Base-by-base conservation (phyloP, 768 basidiomycete species). In the Kwoniella botswanensis region DNA sequence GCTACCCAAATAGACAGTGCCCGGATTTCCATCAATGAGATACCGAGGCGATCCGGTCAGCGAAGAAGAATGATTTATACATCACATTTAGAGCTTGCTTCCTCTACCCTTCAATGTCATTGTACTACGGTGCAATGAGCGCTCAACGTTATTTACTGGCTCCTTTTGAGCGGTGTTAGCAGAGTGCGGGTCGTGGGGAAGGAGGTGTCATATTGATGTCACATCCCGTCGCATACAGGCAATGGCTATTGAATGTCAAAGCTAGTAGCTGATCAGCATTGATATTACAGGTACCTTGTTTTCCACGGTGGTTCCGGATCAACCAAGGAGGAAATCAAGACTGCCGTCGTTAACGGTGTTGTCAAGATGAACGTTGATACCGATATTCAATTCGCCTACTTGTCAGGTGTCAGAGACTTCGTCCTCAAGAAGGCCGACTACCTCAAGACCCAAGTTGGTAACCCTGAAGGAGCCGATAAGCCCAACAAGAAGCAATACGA, bases 221-320 rank as follows among this genome's bases (percentile, higher is more conserved):
- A 81, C 80, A 81, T 76, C 53, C 9, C 21, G 18, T 67, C 54
- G 7, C 35, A 35, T 35, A 35, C 4, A 35, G 35, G 7, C 17
- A 11, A 22, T 18, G 11, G 11, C 4, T n/a, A 24, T 3, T 35
- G 43, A 61, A 43, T 26, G 66, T 17, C 43, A 69, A 18, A 63
- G 55, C 41, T 57, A 13, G 5, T 60, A 22, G 46, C 21, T 63
- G 26, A 63, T 42, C n/a, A 26, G 15, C 13, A n/a, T 24, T 46
- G 24, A 54, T 64, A 63, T 52, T 13, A 18, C 53, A 93, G 93
- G 77, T 98, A 91, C 89, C 92, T 98, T 72, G 97, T 98, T 85
- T 99, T 98, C 94, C 97, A 99, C 86, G 97, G 97, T 85, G 97
- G 97, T 74, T 98, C 97, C 64, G 97, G 97, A 56, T 98, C 97